These are phyloP conservation scores for Naganishia randhawae DNA, from an alignment of 768 basidiomycete species.

Conservation along the genomic window DNA sequence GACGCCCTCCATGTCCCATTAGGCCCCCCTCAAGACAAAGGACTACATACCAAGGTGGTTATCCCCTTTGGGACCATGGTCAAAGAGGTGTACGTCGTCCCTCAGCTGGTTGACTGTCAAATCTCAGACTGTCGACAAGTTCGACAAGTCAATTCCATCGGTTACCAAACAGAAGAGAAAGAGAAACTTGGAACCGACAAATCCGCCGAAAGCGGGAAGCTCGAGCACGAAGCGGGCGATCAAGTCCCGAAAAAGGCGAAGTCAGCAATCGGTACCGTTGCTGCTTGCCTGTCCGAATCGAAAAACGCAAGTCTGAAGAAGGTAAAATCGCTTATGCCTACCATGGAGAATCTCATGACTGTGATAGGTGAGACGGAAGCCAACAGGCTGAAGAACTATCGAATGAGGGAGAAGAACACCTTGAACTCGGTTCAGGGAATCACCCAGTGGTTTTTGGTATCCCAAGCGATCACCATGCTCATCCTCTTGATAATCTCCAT, in stretches of 20 bases:
- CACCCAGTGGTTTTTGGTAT: slow-evolving; percentile 6
- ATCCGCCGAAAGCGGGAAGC: background rate
- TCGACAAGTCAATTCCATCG: background rate
- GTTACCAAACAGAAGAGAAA: background rate
- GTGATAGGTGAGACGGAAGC: slow-evolving; percentile 2
- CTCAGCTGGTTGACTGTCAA: background rate
- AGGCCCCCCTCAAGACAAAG: background rate
- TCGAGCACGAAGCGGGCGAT: background rate
- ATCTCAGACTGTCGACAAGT: background rate
- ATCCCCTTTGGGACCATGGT: background rate
- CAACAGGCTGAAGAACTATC: background rate
- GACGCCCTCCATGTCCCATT: background rate
- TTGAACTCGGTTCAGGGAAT: slow-evolving; percentile 4
- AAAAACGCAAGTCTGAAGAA: background rate
- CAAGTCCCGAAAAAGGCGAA: background rate
- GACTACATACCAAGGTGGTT: background rate
- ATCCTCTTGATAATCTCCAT: background rate
- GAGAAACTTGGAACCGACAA: background rate
- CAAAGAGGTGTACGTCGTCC: background rate
- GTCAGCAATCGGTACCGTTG: background rate
- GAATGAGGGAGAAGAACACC: slow-evolving; percentile 2
- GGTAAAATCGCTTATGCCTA: background rate
- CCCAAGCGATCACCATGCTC: background rate
- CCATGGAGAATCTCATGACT: background rate
- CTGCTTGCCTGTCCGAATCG: background rate